Conservation (phyloP, 495 filamentous ascomycete genomes). For the Hypoxylon lenormandii region DNA sequence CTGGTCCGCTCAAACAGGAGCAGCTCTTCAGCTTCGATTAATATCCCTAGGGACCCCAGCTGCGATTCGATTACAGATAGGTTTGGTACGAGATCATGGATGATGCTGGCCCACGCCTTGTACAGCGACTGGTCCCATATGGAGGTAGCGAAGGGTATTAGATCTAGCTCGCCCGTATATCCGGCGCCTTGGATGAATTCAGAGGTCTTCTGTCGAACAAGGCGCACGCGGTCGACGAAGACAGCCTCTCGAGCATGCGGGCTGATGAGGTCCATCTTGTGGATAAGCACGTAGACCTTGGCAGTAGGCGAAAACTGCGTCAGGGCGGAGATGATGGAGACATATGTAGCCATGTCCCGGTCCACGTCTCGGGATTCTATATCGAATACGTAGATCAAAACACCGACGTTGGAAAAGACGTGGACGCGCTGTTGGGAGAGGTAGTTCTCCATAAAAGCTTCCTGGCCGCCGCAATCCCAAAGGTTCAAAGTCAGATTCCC, state of each 20-base stretch:
- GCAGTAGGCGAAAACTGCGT: constrained; percentile 84
- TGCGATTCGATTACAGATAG: constrained; percentile 87
- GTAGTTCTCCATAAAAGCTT: constrained; percentile 98
- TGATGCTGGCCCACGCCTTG: constrained; percentile 96
- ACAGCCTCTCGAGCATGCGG: constrained; percentile 78
- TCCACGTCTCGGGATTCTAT: constrained; percentile 94
- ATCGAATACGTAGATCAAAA: constrained; percentile 99
- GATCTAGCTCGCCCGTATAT: constrained; percentile 61
- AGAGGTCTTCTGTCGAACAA: constrained; percentile 80
- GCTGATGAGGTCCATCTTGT: constrained; percentile 99
- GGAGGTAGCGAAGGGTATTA: constrained; percentile 84
- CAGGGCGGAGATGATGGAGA: constrained; percentile 83
- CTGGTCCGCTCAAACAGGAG: constrained; percentile 95
- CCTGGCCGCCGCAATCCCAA: constrained; percentile 99
- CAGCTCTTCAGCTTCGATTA: constrained; percentile 91
- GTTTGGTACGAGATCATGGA: constrained; percentile 95
- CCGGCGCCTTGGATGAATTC: constrained; percentile 67
- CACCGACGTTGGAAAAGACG: constrained; percentile 95
- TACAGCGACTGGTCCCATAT: constrained; percentile 99
- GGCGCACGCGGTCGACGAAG: constrained; percentile 78
- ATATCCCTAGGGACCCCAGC: constrained; percentile 77
- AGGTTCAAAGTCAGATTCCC: constrained; percentile 96
- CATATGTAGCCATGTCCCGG: constrained; percentile 88
- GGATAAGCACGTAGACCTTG: constrained; percentile 89
- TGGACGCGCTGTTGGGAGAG: constrained; percentile 91